Conservation (phyloP, 345 rosid species). For the Eucalyptus sideroxylon region DNA sequence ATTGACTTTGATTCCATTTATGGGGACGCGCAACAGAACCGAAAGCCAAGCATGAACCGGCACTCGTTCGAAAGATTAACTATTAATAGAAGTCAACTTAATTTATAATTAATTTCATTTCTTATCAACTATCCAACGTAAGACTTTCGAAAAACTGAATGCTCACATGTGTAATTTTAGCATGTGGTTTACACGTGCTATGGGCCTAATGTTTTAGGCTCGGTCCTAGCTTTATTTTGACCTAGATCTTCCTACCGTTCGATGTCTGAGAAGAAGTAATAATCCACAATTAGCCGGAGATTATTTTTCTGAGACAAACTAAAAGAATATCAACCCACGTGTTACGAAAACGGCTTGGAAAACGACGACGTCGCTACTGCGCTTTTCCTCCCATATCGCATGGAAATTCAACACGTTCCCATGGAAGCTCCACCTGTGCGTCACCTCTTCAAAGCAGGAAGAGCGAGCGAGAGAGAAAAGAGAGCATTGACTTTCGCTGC, state of each 20-base stretch:
- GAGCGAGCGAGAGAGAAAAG: neutral
- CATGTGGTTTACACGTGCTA: neutral
- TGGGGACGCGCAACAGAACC: neutral
- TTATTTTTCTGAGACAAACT: neutral
- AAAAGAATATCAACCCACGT: neutral
- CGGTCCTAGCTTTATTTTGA: neutral
- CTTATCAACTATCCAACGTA: accelerated
- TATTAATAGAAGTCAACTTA: neutral
- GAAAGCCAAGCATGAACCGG: neutral
- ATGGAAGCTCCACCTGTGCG: neutral
- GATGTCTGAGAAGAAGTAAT: neutral
- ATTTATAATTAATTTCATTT: neutral
- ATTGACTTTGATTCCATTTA: neutral
- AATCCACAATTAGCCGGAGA: neutral
- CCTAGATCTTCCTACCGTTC: neutral
- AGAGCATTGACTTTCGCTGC: neutral
- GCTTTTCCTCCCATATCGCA: neutral
- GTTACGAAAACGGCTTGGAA: neutral
- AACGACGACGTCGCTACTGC: neutral
- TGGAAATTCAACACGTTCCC: neutral
- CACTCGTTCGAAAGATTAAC: neutral
- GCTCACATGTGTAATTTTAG: neutral
- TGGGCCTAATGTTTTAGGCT: neutral
- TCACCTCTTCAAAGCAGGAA: neutral
- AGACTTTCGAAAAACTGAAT: accelerated